Percentiles rank a stretch among this genome's conserved stretches.
These are phyloP conservation scores for Fusarium luffae DNA, from an alignment of 2,329 filamentous ascomycete genomes.

Conservation along the genomic window DNA sequence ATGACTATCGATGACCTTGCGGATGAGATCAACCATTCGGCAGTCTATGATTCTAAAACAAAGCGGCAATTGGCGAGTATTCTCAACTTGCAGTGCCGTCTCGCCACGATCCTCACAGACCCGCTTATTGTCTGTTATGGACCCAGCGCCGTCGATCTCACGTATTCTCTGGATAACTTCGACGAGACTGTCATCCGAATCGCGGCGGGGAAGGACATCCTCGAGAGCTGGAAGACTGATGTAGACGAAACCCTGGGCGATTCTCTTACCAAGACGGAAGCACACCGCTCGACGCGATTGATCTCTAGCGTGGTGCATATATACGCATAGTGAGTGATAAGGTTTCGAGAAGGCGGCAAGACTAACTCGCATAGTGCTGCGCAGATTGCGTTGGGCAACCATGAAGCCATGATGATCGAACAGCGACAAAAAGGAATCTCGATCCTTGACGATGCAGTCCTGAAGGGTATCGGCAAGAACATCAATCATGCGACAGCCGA, in stretches of 20 bases:
- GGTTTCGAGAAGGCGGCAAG: too few species aligned
- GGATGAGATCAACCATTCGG: not conserved
- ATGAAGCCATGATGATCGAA: slow-evolving; percentile 29
- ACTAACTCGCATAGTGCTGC: slow-evolving; percentile 10
- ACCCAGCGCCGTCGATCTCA: slow-evolving; percentile 3
- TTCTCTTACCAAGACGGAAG: not conserved
- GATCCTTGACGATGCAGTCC: slow-evolving; percentile 6
- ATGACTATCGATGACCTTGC: not conserved
- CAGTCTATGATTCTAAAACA: not conserved
- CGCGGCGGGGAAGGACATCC: not conserved
- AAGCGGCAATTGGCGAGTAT: slow-evolving; percentile 5
- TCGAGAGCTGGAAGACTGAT: not conserved
- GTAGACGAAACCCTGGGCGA: not conserved
- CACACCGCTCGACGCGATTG: slow-evolving; percentile 10
- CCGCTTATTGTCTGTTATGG: slow-evolving; percentile 14
- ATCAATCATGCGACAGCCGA: slow-evolving; percentile 13
- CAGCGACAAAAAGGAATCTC: slow-evolving; percentile 29
- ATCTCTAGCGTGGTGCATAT: slow-evolving; percentile 31
- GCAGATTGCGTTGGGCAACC: slow-evolving; percentile 19
- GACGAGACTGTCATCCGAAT: slow-evolving; percentile 1
- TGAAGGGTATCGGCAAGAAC: slow-evolving; percentile 10
- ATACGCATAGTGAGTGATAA: slow-evolving; percentile 22
- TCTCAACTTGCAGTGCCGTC: not conserved
- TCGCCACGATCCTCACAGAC: slow-evolving; percentile 11
- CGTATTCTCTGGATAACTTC: slow-evolving; percentile 10